Base-by-base conservation (phyloP, 2,329 filamentous ascomycete species). In the Ophiocordyceps polyrhachis-furcata region DNA sequence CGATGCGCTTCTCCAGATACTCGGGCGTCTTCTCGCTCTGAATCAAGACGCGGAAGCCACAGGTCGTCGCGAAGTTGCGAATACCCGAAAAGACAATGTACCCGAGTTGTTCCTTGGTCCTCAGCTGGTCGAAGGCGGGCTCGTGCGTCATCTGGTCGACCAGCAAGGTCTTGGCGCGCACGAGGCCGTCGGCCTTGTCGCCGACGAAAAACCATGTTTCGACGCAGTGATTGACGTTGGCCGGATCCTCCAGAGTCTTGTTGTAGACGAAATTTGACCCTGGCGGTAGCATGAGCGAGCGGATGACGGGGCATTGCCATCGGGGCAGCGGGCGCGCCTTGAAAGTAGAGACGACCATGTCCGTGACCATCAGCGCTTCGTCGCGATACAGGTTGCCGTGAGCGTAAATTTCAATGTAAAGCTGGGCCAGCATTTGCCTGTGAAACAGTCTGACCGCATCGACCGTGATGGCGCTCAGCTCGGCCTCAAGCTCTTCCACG, bases 351-450 rank as follows among this genome's bases (percentile, higher is more conserved):
- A 93, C 84, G 23, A 95, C 73, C 54, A 93, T 73, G 50, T 91
- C 78, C 0, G 85, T 89, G 58, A 94, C 73, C 57, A 81, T 82
- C 45, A 95, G 68, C 0, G 86, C 87, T 56, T 98, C 91, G 58
- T 93, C 86, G 63, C 88, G 93, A 68, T 93, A 87, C 45, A 98
- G 60, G 60, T 98, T 98, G 44, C 91, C 91, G 54, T 95, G 88
- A 0, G 81, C 83, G 46, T 94, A 74, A 3, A 87, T 73, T 60
- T 98, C 91, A 49, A 95, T 81, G 55, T 93, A 83, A 51, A 89
- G 71, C 57, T 96, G 87, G 13, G 76, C 72, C 40, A 96, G 69
- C 42, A 94, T 66, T 53, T 91, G 81, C 40, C 81, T 82, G 58
- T 81, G 82, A 64, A 94, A 94, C 7, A 71, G 65, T 43, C 79